A percentile compares a stretch with the other conserved stretches of the same genome.
Evolutionary conservation across 805 yeast species (phyloP).

Genomic region (Isabelozyma heimii): DNA sequence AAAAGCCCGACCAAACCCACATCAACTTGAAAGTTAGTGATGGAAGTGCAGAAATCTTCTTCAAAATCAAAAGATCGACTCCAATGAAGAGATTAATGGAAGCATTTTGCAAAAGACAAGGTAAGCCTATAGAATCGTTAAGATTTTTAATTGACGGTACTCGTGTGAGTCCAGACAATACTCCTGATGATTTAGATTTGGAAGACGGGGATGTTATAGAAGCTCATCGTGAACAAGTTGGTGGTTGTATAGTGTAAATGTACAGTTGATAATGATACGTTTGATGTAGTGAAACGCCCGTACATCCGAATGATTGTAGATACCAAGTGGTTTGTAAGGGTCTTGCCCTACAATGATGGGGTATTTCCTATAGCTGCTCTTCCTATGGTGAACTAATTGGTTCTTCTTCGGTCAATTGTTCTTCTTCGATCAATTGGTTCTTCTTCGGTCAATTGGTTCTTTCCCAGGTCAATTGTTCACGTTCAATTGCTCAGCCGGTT

Average conservation of each 20-base stretch:
- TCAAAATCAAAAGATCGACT: conserved; percentile 90
- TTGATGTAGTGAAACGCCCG: background rate
- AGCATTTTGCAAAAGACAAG: conserved; percentile 97
- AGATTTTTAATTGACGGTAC: conserved; percentile 94
- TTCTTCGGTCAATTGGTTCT: too few relatives aligned
- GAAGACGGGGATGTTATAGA: conserved; percentile 96
- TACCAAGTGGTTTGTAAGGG: too few relatives aligned
- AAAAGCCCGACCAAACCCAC: conserved; percentile 60
- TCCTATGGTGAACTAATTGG: too few relatives aligned
- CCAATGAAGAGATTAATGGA: conserved; percentile 94
- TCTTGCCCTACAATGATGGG: too few relatives aligned
- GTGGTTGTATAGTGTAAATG: conserved; percentile 40
- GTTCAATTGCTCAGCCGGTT: too few relatives aligned
- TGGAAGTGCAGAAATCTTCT: conserved; percentile 89
- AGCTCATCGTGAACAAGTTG: conserved; percentile 94
- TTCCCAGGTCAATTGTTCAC: too few relatives aligned
- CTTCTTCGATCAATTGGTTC: too few relatives aligned
- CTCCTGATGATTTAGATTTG: conserved; percentile 90
- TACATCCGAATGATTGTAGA: background rate
- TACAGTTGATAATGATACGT: background rate
- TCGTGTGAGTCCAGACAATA: conserved; percentile 80
- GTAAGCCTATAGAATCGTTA: conserved; percentile 76
- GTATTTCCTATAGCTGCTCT: too few relatives aligned
- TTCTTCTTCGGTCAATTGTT: too few relatives aligned
- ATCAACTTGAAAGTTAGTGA: conserved; percentile 93